A percentile compares a stretch with the other conserved stretches of the same genome.
These are phyloP conservation scores for Camellia sinensis DNA, from an alignment of 148 eudicot genomes.

Conservation along the genomic window DNA sequence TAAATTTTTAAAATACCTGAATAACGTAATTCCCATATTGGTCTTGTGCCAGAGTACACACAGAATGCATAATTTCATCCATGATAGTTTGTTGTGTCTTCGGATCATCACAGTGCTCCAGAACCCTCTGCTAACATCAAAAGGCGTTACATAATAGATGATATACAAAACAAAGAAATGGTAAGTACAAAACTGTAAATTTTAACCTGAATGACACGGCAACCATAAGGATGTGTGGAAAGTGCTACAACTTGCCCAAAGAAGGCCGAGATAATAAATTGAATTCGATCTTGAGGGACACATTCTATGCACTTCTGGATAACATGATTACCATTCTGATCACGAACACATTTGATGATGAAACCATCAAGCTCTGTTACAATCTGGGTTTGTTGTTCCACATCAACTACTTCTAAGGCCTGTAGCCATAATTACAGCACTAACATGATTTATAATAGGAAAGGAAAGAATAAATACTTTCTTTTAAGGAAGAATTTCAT, in stretches of 20 bases:
- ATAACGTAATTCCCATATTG: conserved; percentile 72
- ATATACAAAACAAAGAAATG: neutral
- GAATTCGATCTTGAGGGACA: conserved; percentile 55
- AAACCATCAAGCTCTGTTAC: conserved; percentile 60
- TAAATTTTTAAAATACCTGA: conserved; percentile 41
- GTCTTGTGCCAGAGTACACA: conserved; percentile 56
- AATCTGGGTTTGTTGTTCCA: conserved; percentile 45
- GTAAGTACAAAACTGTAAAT: neutral
- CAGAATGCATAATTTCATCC: conserved; percentile 58
- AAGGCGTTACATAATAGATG: neutral
- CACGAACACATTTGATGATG: conserved; percentile 64
- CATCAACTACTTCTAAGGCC: conserved; percentile 67
- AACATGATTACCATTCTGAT: conserved; percentile 85
- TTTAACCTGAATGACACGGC: conserved; percentile 71
- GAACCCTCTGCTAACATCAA: conserved; percentile 47
- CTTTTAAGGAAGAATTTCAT: neutral
- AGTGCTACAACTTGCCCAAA: conserved; percentile 57
- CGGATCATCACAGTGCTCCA: conserved; percentile 56
- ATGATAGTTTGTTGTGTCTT: conserved; percentile 42
- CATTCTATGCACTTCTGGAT: conserved; percentile 72
- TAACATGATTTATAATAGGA: neutral
- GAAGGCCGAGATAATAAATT: conserved; percentile 50
- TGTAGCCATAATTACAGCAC: conserved; percentile 17
- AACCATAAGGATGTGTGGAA: conserved; percentile 72
- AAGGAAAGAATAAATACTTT: neutral